Conservation (phyloP, 2,329 filamentous ascomycete species). For the Exserohilum rostratum region DNA sequence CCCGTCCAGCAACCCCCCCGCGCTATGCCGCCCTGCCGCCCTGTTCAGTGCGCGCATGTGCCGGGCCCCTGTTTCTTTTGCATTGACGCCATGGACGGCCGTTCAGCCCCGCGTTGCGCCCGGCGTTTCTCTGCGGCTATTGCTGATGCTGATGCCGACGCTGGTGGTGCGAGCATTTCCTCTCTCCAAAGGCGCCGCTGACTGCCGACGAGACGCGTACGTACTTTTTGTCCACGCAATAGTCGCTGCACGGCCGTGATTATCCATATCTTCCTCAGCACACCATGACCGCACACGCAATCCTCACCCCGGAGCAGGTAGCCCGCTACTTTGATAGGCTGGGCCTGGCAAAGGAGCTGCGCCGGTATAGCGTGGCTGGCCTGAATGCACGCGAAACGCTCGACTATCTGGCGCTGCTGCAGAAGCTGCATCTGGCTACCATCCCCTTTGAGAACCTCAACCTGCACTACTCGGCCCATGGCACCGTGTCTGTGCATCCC, state of each 20-base stretch:
- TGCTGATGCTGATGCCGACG: too few relatives aligned
- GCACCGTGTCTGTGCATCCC: conserved; percentile 56
- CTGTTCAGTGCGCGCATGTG: not conserved
- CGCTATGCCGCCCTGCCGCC: not conserved
- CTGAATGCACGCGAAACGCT: conserved; percentile 32
- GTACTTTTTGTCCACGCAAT: too few relatives aligned
- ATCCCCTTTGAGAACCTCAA: conserved; percentile 64
- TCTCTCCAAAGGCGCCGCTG: too few relatives aligned
- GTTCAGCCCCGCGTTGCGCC: too few relatives aligned
- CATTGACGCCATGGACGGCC: too few relatives aligned
- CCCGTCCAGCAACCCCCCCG: conserved; percentile 4
- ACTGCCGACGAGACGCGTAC: too few relatives aligned
- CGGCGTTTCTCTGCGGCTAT: too few relatives aligned
- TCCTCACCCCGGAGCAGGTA: conserved; percentile 37
- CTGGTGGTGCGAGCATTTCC: too few relatives aligned
- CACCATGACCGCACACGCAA: conserved; percentile 18
- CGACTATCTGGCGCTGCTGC: conserved; percentile 38
- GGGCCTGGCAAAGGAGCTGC: conserved; percentile 32
- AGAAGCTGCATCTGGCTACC: conserved; percentile 52
- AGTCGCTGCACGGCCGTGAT: too few relatives aligned
- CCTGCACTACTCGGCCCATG: conserved; percentile 55
- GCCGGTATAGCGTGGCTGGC: conserved; percentile 30
- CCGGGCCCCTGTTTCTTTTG: too few relatives aligned
- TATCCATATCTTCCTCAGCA: conserved; percentile 4
- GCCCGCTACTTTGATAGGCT: conserved; percentile 46